Conservation (phyloP, 305 asterid genomes). For the Nicotiana rustica region DNA sequence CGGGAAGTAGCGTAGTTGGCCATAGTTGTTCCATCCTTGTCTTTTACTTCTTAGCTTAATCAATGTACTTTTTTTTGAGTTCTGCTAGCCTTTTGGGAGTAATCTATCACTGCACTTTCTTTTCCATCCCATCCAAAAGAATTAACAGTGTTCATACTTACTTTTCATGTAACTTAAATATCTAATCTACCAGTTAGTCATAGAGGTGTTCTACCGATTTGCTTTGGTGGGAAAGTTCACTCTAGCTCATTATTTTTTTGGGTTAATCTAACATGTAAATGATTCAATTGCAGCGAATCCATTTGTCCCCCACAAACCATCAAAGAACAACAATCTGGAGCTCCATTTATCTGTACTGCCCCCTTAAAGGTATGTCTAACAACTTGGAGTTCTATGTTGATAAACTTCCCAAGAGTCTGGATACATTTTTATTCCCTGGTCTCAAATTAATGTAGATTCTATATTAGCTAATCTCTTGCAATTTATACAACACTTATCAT, state of each 20-base stretch:
- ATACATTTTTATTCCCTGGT: neutral
- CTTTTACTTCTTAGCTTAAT: no score
- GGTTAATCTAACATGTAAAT: neutral
- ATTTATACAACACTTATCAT: neutral
- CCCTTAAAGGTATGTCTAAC: conserved; percentile 46
- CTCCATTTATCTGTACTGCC: conserved; percentile 51
- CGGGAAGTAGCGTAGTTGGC: no score
- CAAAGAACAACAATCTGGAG: neutral
- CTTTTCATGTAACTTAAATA: no score
- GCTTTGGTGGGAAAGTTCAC: neutral
- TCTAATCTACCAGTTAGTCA: no score
- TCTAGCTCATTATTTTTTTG: neutral
- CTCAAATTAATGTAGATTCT: neutral
- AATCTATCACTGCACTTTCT: no score
- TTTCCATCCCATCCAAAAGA: no score
- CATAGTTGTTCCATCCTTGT: no score
- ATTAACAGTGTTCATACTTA: no score
- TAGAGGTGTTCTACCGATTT: neutral
- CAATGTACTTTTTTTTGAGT: no score
- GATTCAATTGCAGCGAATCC: conserved; percentile 39
- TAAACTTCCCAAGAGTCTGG: neutral
- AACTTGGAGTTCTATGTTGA: no score
- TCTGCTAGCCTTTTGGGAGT: no score
- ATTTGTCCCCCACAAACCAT: conserved; percentile 36
- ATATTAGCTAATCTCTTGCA: neutral